phyloP scores from a whole-genome alignment of 768 basidiomycete species.

The Naganishia onofrii region DNA sequence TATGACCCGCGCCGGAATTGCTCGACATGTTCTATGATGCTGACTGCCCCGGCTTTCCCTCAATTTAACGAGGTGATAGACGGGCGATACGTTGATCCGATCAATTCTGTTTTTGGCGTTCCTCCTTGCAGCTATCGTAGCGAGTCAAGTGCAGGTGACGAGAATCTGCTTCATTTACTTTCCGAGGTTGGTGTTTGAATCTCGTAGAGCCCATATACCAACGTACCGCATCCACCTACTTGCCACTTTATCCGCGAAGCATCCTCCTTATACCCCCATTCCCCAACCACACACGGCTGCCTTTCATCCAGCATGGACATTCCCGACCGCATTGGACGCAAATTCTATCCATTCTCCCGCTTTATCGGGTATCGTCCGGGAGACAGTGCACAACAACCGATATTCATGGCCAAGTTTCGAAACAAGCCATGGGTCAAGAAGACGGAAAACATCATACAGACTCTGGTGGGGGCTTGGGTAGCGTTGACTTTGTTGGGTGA shows the following conservation, averaged over 20 bases:
- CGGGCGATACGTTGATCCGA: not conserved
- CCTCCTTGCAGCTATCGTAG: not conserved
- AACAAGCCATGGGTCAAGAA: conserved; percentile 23
- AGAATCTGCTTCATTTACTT: no score
- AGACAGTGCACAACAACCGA: not conserved
- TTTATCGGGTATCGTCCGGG: conserved; percentile 25
- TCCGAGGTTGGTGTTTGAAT: no score
- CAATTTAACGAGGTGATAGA: conserved; percentile 1
- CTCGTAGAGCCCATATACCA: not conserved
- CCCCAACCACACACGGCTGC: not conserved
- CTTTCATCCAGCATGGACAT: conserved; percentile 18
- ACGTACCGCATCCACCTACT: not conserved
- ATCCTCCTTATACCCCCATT: not conserved
- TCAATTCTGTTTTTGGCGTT: not conserved
- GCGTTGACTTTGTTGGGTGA: conserved; percentile 13
- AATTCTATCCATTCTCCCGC: conserved; percentile 24
- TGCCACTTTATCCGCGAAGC: not conserved
- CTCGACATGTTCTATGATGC: not conserved
- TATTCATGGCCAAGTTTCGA: conserved; percentile 1
- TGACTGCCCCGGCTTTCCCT: not conserved
- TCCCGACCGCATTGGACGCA: conserved; percentile 18
- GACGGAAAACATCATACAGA: conserved; percentile 19
- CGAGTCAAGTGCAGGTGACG: not conserved
- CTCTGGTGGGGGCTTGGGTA: conserved; percentile 20
- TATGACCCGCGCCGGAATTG: conserved; percentile 8